Evolutionary conservation across 129 eudicot species (phyloP), one percentile per base, ranked within the genome.

Genomic region (Saposhnikovia divaricata): DNA sequence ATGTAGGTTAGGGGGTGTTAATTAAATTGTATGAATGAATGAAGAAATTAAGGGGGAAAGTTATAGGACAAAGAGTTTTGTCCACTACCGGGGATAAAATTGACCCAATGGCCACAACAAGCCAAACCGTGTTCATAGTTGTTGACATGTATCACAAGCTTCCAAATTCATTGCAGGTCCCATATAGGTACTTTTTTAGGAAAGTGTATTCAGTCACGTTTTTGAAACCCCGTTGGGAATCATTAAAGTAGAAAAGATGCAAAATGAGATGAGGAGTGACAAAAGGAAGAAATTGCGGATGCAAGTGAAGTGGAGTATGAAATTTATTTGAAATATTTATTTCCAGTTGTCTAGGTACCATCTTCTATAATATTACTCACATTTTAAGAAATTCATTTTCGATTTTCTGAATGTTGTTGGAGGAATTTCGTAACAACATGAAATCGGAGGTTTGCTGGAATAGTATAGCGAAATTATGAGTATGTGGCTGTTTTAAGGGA

Each of bases 91-190:
- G 69, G 8, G 69, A 25, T n/a, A 61, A 55, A n/a, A n/a, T 61
- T 61, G 69, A n/a, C 68, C 68, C 34, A n/a, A n/a, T n/a, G 68
- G 69, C 31, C 37, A 61, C 69, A 61, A 61, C 5, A n/a, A 25
- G 69, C 69, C 69, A 61, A 61, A 61, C 69, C 69, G 37, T 61
- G 69, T 61, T 61, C 37, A 61, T 61, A 11, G 15, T 61, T 61
- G 69, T 61, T 61, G 69, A 61, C 50, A 46, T 46, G 50, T 23
- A 25, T 8, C 69, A 25, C 69, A 61, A 61, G 13, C 69, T 25
- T 61, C 69, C 69, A 61, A 61, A 61, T 61, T 61, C 31, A 10
- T n/a, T 61, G 15, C 34, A 25, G 69, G 69, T 23, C 69, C 69
- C 69, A n/a, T 59, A n/a, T 50, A 2, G 11, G 65, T 55, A 55